Evolutionary conservation across 2,329 filamentous ascomycete genomes (phyloP).

Genomic region (Plectosphaerella plurivora): DNA sequence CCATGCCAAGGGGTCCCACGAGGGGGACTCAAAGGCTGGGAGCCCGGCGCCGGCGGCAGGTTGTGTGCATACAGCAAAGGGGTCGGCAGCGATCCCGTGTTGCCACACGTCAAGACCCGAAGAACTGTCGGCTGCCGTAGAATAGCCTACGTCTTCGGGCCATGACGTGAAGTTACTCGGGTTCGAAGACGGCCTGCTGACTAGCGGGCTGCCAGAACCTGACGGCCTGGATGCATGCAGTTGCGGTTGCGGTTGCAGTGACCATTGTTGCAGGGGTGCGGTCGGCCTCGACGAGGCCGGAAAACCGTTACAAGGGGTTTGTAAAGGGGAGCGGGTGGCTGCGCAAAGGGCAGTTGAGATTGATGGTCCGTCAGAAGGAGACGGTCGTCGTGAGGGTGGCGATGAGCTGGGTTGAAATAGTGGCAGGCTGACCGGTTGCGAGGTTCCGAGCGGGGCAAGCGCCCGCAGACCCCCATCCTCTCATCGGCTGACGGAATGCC

Average conservation of each 20-base stretch:
- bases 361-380: not conserved
- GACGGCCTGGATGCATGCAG: slow-evolving; percentile 1
- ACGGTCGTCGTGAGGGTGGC: not conserved
- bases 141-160: slow-evolving; percentile 6
- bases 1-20: not conserved
- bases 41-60: slow-evolving; percentile 1
- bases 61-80: not conserved
- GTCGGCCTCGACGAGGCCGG: slow-evolving; percentile 5
- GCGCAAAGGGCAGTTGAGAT: slow-evolving; percentile 3
- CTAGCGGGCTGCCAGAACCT: slow-evolving; percentile 5
- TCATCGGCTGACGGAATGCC: not conserved
- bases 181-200: slow-evolving; percentile 5
- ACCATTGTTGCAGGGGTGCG: slow-evolving; percentile 13
- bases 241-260: slow-evolving; percentile 5
- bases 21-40: not conserved
- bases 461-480: too few species aligned
- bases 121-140: not conserved
- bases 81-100: not conserved
- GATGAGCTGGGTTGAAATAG: not conserved
- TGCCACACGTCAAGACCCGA: slow-evolving; percentile 1
- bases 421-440: too few species aligned
- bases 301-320: not conserved
- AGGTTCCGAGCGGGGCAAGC: too few species aligned
- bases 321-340: not conserved
- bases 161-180: slow-evolving; percentile 3